These are phyloP conservation scores for Myxozyma kluyveri DNA, from an alignment of 805 yeast genomes.

Conservation along the genomic window DNA sequence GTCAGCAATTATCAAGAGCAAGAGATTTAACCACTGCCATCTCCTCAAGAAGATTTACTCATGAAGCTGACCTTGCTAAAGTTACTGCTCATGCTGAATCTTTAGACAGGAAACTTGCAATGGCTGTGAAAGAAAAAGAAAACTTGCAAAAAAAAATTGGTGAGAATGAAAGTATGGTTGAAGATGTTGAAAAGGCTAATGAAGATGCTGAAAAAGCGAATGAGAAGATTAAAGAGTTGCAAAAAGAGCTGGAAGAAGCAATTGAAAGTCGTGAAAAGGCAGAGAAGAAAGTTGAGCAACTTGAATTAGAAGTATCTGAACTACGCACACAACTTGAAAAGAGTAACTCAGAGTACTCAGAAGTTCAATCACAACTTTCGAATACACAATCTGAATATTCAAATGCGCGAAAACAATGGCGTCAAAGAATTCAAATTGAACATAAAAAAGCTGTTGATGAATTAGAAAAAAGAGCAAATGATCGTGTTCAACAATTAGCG, in stretches of 20 bases:
- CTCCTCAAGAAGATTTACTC: slow-evolving; percentile 6
- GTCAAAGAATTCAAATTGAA: no score
- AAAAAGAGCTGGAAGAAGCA: slow-evolving; percentile 1
- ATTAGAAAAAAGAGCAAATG: no score
- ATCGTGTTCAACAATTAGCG: no score
- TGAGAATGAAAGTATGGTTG: slow-evolving; percentile 9
- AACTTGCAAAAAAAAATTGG: slow-evolving; percentile 10
- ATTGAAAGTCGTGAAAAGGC: slow-evolving; percentile 4
- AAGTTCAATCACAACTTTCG: no score
- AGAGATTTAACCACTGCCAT: slow-evolving; percentile 11
- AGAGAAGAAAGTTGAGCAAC: no score
- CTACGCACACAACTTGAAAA: no score
- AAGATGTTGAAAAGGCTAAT: slow-evolving; percentile 12
- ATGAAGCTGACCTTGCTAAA: slow-evolving; percentile 6
- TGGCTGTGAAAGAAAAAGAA: slow-evolving; percentile 37
- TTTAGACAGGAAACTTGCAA: slow-evolving; percentile 32
- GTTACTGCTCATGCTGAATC: slow-evolving; percentile 29
- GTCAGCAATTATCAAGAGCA: slow-evolving; percentile 12
- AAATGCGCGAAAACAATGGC: no score
- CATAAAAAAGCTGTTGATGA: no score
- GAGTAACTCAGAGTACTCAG: no score
- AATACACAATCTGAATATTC: no score
- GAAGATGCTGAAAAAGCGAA: slow-evolving; percentile 7
- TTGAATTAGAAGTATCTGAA: no score
- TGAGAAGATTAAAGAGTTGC: not conserved